Evolutionary conservation across 495 filamentous ascomycete genomes (phyloP).

Genomic region (Polyplosphaeria fusca): DNA sequence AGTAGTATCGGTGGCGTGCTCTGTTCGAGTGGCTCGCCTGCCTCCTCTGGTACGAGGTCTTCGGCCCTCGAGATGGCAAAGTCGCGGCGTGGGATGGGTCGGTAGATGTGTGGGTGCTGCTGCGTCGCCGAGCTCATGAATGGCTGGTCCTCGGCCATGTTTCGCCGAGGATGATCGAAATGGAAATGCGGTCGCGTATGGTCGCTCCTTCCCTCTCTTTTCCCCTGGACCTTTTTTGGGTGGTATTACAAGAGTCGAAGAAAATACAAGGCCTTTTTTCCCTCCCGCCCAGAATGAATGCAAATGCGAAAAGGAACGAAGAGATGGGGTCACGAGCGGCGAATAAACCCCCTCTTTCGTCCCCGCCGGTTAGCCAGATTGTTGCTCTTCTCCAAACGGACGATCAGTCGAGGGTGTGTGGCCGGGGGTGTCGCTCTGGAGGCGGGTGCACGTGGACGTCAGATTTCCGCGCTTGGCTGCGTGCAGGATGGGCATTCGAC

Average conservation of each 20-base stretch:
- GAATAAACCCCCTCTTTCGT: slow-evolving; percentile 2
- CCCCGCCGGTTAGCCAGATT: too few species aligned
- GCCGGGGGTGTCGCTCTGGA: background rate
- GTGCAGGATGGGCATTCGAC: too few species aligned
- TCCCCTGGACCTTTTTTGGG: too few species aligned
- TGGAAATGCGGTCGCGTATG: too few species aligned
- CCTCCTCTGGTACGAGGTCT: slow-evolving; percentile 44
- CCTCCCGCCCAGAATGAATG: slow-evolving; percentile 12
- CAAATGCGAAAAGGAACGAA: background rate
- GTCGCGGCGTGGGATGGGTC: slow-evolving; percentile 71
- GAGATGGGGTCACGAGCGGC: background rate
- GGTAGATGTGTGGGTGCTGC: slow-evolving; percentile 51
- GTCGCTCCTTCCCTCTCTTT: too few species aligned
- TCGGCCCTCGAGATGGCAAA: too few species aligned
- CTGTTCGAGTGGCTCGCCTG: background rate
- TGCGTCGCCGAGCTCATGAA: slow-evolving; percentile 8
- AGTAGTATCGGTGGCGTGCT: too few species aligned
- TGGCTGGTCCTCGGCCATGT: slow-evolving; percentile 27
- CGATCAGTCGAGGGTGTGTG: background rate
- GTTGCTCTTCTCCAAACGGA: slow-evolving; percentile 5
- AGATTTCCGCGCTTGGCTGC: background rate
- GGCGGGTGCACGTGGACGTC: slow-evolving; percentile 25
- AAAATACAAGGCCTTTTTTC: too few species aligned
- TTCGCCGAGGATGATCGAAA: too few species aligned
- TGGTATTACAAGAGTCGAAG: too few species aligned